These are phyloP conservation scores for Phialophora verrucosa DNA, from an alignment of 2,329 filamentous ascomycete species.

Conservation along the genomic window DNA sequence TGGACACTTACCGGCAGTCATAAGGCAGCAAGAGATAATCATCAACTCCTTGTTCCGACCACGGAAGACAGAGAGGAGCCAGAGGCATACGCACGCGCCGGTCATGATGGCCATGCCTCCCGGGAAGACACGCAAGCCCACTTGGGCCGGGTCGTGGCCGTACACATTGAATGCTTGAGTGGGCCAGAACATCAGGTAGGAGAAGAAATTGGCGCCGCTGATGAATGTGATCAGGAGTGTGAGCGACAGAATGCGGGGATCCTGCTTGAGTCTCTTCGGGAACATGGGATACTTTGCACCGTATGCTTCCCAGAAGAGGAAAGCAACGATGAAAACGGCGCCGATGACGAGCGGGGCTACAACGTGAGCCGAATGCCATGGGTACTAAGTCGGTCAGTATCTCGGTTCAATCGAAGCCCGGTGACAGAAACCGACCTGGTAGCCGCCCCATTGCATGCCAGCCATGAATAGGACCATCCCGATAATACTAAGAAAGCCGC, in stretches of 20 bases:
- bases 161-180: constrained; percentile 70
- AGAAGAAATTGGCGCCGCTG: constrained; percentile 65
- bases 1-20: constrained; percentile 59
- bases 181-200: constrained; percentile 64
- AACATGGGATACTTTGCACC: constrained; percentile 54
- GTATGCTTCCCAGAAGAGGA: constrained; percentile 55
- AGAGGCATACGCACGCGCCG: constrained; percentile 65
- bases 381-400: constrained; percentile 44
- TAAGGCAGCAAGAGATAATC: constrained; percentile 63
- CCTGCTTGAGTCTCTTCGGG: constrained; percentile 52
- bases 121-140: constrained; percentile 68
- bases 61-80: constrained; percentile 60
- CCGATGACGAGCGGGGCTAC: constrained; percentile 55
- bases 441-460: constrained; percentile 59
- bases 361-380: constrained; percentile 53
- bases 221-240: constrained; percentile 66
- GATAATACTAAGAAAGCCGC: constrained; percentile 46
- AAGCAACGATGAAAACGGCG: constrained; percentile 47
- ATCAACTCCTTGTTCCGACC: constrained; percentile 66
- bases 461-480: constrained; percentile 50
- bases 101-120: constrained; percentile 67
- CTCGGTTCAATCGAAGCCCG: background rate
- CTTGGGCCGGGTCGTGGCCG: constrained; percentile 65
- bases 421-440: constrained; percentile 43
- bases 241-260: constrained; percentile 57